Percentiles rank a stretch among this genome's conserved stretches.
Evolutionary conservation across 208 protist species (phyloP).

Genomic region (Leishmania guyanensis): DNA sequence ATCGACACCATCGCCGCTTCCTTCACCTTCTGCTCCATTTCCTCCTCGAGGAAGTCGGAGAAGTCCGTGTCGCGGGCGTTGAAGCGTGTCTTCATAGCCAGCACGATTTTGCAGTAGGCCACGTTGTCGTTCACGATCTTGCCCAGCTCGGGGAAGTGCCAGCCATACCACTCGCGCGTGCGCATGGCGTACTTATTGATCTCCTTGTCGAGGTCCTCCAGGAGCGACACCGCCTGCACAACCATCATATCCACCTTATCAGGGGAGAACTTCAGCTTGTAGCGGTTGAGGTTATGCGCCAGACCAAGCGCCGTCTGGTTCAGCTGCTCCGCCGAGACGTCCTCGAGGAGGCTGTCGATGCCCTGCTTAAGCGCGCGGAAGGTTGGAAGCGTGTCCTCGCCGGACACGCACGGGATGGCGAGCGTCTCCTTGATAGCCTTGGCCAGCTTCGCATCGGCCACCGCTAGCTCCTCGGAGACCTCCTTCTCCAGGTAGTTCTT

Average conservation of each 20-base stretch:
- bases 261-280: constrained; percentile 99
- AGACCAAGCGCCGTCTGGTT: constrained; percentile 97
- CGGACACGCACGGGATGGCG: constrained; percentile 93
- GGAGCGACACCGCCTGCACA: constrained; percentile 98
- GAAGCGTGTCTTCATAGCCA: constrained; percentile 90
- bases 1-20: constrained; percentile 98
- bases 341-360: constrained; percentile 89
- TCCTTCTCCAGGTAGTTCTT: constrained; percentile 95
- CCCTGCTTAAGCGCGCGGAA: constrained; percentile 96
- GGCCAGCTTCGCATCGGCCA: constrained; percentile 95
- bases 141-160: constrained; percentile 99
- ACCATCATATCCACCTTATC: constrained; percentile 99
- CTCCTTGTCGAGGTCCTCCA: constrained; percentile 99
- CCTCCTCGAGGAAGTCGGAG: constrained; percentile 96
- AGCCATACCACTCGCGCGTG: constrained; percentile 99
- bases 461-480: constrained; percentile 91
- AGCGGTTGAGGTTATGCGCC: constrained; percentile 98
- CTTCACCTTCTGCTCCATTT: constrained; percentile 94
- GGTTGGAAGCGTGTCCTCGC: constrained; percentile 90
- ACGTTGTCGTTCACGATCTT: constrained; percentile 98
- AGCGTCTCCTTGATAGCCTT: constrained; percentile 97
- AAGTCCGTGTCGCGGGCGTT: constrained; percentile 94
- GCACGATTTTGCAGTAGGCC: constrained; percentile 95
- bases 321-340: constrained; percentile 89
- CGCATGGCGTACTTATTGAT: constrained; percentile 99